Percentiles rank a stretch among this genome's conserved stretches.
Conservation (phyloP, 495 filamentous ascomycete genomes). For the Aspergillus affinis region DNA sequence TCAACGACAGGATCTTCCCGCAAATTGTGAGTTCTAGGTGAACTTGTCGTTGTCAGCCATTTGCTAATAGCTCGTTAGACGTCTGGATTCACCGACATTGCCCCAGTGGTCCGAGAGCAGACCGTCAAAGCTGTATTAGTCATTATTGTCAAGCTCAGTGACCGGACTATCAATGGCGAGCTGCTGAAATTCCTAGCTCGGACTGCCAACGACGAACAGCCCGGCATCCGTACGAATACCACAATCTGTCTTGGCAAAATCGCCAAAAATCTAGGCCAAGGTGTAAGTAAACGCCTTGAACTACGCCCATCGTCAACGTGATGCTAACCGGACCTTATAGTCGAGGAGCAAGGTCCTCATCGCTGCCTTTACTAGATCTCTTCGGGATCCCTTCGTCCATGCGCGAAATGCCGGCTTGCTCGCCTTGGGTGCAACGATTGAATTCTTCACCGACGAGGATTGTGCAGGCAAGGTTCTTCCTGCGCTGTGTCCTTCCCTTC, state of each 20-base stretch:
- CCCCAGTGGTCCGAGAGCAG: constrained; percentile 90
- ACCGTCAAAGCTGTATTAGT: constrained; percentile 90
- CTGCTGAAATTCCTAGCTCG: constrained; percentile 88
- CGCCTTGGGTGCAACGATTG: constrained; percentile 79
- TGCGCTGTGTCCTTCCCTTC: constrained; percentile 71
- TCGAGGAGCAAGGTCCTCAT: constrained; percentile 86
- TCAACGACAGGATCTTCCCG: constrained; percentile 96
- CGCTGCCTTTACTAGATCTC: constrained; percentile 84
- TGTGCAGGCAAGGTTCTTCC: constrained; percentile 82
- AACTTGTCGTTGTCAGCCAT: not conserved
- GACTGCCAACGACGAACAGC: constrained; percentile 95
- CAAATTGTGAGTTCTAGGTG: constrained; percentile 62
- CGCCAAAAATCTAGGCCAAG: constrained; percentile 77
- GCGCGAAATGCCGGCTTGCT: constrained; percentile 85
- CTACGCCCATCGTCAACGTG: not conserved
- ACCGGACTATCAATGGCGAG: constrained; percentile 91
- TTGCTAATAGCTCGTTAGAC: constrained; percentile 45
- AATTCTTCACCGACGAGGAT: constrained; percentile 87
- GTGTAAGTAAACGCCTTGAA: constrained; percentile 41
- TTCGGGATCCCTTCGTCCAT: constrained; percentile 92
- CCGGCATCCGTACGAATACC: constrained; percentile 95
- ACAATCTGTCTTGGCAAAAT: constrained; percentile 97
- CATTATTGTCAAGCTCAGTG: constrained; percentile 83
- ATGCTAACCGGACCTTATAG: constrained; percentile 32
- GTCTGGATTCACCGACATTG: constrained; percentile 88